These are phyloP conservation scores for Toxicodendron radicans DNA, from an alignment of 345 rosid species.

Conservation along the genomic window DNA sequence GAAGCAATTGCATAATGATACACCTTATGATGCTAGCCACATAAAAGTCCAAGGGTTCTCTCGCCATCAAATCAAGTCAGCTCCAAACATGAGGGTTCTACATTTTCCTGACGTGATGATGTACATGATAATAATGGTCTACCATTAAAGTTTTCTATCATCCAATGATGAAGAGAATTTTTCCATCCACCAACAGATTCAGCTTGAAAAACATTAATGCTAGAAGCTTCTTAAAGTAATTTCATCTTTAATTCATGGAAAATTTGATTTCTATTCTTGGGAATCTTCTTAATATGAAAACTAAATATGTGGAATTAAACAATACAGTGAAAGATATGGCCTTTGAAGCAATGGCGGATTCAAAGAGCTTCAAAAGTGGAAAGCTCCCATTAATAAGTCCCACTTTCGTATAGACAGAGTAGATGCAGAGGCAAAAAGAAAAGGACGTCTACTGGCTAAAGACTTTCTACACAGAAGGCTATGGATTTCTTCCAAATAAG, in stretches of 20 bases:
- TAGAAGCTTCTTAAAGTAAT: background rate
- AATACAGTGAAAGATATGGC: background rate
- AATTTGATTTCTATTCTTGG: too few relatives aligned
- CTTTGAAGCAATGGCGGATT: background rate
- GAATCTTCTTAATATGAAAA: background rate
- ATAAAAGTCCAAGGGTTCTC: background rate
- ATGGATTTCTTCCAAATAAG: background rate
- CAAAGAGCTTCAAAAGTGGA: background rate
- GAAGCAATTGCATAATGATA: background rate
- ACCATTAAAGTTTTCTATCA: background rate
- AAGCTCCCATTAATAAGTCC: background rate
- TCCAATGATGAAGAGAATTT: background rate
- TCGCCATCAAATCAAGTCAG: background rate
- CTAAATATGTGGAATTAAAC: background rate
- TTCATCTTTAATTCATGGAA: background rate
- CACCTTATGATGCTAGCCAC: background rate
- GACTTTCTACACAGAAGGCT: background rate
- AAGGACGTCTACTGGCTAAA: background rate
- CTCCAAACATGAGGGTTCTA: background rate
- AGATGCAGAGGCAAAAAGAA: background rate
- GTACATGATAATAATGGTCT: background rate
- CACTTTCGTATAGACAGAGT: background rate
- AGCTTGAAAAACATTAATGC: background rate
- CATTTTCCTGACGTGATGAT: background rate
- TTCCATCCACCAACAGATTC: background rate